phyloP scores from a whole-genome alignment of 257 asterid species.

The Cinchona pubescens region DNA sequence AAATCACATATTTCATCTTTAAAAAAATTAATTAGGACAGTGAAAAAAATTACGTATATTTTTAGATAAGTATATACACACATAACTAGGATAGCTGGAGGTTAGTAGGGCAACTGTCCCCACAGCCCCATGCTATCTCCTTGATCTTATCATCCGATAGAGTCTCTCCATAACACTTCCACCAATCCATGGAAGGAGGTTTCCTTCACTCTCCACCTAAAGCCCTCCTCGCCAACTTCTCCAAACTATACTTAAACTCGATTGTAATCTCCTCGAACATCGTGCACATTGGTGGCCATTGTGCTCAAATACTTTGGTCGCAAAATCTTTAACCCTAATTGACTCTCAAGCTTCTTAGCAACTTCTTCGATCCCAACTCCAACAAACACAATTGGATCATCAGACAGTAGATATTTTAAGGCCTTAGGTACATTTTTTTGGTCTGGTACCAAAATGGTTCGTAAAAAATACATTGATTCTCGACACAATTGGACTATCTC shows the following conservation, averaged over 20 bases:
- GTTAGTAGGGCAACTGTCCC: too few species aligned
- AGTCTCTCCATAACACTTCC: neutral
- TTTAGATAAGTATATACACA: too few species aligned
- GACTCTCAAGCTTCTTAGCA: slow-evolving; percentile 2
- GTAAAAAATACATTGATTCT: neutral
- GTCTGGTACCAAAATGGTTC: neutral
- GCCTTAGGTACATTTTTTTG: neutral
- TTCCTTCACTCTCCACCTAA: neutral
- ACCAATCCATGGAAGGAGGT: neutral
- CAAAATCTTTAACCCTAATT: neutral
- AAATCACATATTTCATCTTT: too few species aligned
- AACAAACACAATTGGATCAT: neutral
- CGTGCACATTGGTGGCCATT: too few species aligned
- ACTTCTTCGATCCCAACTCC: neutral
- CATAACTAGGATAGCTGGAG: too few species aligned
- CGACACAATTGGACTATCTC: slow-evolving; percentile 7
- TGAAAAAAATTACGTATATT: too few species aligned
- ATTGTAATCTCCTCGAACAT: too few species aligned
- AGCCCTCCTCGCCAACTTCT: neutral
- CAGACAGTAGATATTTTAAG: neutral
- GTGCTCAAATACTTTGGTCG: neutral
- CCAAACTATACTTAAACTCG: neutral
- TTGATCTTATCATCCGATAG: slow-evolving; percentile 13
- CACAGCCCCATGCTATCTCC: too few species aligned
- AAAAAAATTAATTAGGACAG: too few species aligned